phyloP scores from a whole-genome alignment of 306 rosid genomes.

The Astragalus membranaceus region DNA sequence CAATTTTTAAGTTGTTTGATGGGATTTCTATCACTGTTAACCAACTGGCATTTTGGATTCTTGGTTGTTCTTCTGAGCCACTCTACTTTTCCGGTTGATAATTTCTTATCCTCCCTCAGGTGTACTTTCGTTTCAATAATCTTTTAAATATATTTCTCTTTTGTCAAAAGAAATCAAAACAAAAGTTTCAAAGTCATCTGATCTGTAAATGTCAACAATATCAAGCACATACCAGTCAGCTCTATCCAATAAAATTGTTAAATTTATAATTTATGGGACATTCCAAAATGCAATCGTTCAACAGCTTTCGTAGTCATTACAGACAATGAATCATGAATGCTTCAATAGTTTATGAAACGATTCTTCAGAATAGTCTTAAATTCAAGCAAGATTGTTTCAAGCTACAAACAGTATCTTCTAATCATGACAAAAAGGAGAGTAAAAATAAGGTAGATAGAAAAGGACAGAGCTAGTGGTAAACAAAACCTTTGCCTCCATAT shows the following conservation, averaged over 20 bases:
- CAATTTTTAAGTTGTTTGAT: not conserved
- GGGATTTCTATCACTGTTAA: not conserved
- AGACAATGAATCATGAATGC: not conserved
- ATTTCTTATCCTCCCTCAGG: not conserved
- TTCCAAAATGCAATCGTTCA: not conserved
- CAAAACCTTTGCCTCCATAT: slow-evolving; percentile 80
- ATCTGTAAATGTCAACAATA: not conserved
- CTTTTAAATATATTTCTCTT: not conserved
- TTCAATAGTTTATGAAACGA: not conserved
- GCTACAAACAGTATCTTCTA: not conserved
- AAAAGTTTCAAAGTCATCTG: not conserved
- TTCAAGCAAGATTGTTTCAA: slow-evolving; percentile 14
- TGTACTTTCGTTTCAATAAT: not conserved
- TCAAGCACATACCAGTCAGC: not conserved
- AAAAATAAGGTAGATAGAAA: not conserved
- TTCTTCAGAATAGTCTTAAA: not conserved
- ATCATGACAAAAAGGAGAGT: not conserved
- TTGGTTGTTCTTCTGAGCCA: not conserved
- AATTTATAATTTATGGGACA: not conserved
- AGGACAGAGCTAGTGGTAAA: not conserved
- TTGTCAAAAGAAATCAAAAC: not conserved
- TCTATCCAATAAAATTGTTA: not conserved
- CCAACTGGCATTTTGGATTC: not conserved
- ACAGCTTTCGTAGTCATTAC: not conserved
- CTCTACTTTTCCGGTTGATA: not conserved